Conservation (phyloP, 2,329 filamentous ascomycete genomes). For the Penicillium polonicum region DNA sequence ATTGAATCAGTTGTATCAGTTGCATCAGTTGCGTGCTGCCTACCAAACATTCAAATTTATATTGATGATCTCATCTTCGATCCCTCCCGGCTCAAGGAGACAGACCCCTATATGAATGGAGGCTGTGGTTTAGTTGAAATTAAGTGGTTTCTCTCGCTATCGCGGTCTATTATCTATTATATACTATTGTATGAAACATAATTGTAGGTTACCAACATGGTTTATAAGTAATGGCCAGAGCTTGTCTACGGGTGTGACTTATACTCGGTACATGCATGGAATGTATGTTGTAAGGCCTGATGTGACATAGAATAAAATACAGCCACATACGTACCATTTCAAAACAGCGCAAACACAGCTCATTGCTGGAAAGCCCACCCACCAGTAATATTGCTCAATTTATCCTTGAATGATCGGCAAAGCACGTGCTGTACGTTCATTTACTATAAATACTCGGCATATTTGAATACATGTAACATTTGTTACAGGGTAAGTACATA, state of each 20-base stretch:
- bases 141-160: background rate
- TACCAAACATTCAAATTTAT: background rate
- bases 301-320: background rate
- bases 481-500: background rate
- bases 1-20: background rate
- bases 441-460: background rate
- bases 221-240: background rate
- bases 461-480: background rate
- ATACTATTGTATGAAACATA: background rate
- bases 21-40: background rate
- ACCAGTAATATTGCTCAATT: conserved; percentile 11
- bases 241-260: too few relatives aligned
- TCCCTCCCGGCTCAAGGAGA: background rate
- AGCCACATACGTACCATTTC: background rate
- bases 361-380: conserved; percentile 23
- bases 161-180: background rate
- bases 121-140: background rate
- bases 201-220: background rate
- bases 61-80: background rate
- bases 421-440: background rate
- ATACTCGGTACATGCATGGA: background rate
- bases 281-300: background rate
- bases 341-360: background rate
- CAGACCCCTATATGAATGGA: background rate
- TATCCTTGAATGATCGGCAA: background rate